Percentiles rank a stretch among this genome's conserved stretches.
These are phyloP conservation scores for Cytidiella melzeri DNA, from an alignment of 768 basidiomycete species.

Conservation along the genomic window DNA sequence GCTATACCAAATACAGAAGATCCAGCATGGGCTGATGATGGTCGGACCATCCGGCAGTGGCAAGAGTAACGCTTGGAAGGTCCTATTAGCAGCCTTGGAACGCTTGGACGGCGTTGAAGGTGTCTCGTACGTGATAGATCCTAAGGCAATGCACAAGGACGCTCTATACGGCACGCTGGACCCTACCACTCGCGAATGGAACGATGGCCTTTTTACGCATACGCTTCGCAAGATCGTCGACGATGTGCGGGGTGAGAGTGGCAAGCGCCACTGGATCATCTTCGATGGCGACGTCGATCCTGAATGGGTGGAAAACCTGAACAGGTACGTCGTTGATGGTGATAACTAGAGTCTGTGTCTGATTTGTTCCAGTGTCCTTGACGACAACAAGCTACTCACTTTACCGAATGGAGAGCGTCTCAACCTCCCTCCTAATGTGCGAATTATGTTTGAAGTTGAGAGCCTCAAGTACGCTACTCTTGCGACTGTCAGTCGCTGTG, in stretches of 20 bases:
- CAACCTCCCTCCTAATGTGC: conserved; percentile 92
- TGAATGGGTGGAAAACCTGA: conserved; percentile 99
- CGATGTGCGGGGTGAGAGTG: conserved; percentile 95
- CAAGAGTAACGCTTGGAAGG: conserved; percentile 96
- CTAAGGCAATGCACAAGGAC: conserved; percentile 99
- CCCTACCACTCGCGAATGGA: conserved; percentile 97
- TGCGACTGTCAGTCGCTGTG: conserved; percentile 98
- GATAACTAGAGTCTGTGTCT: not conserved
- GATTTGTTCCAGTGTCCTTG: conserved; percentile 67
- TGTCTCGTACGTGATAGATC: conserved; percentile 93
- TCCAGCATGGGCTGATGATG: conserved; percentile 99
- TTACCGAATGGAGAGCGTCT: conserved; percentile 97
- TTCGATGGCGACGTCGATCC: conserved; percentile 99
- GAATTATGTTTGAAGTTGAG: conserved; percentile 99
- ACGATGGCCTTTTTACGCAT: conserved; percentile 97
- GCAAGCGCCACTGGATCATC: conserved; percentile 97
- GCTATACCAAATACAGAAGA: conserved; percentile 98
- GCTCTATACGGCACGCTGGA: conserved; percentile 96
- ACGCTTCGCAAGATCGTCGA: conserved; percentile 97
- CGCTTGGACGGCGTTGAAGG: conserved; percentile 90
- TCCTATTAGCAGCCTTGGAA: conserved; percentile 85
- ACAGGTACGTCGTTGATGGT: conserved; percentile 56
- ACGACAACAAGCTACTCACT: conserved; percentile 97
- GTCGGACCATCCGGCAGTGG: conserved; percentile 96
- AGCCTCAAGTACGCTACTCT: conserved; percentile 95